Evolutionary conservation across 1,284 basidiomycete species (phyloP).

Genomic region (Exobasidium rhododendri): DNA sequence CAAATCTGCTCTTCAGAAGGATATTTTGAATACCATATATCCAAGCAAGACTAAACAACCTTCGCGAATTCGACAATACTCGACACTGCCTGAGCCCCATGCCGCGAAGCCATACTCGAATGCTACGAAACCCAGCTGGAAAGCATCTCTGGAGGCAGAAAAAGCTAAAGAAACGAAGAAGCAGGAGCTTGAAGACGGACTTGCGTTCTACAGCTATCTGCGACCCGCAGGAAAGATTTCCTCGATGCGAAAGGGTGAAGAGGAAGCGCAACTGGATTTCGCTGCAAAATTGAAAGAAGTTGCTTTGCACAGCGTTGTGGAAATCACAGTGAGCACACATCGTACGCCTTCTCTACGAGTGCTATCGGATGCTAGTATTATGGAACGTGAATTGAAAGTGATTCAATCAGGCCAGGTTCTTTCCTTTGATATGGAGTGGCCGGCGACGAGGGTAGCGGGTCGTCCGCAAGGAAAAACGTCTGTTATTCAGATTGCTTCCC

Average conservation of each 20-base stretch:
- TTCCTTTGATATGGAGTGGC: slow-evolving; percentile 14
- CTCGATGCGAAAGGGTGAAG: background rate
- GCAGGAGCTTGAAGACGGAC: too few relatives aligned
- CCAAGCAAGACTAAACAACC: too few relatives aligned
- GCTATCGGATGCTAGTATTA: background rate
- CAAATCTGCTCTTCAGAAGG: background rate
- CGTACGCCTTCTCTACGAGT: background rate
- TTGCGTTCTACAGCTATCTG: background rate
- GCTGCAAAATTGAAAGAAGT: background rate
- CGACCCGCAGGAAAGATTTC: slow-evolving; percentile 2
- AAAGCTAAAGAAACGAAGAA: too few relatives aligned
- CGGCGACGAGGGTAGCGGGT: background rate
- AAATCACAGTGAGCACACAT: background rate
- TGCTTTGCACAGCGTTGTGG: too few relatives aligned
- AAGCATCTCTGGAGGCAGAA: too few relatives aligned
- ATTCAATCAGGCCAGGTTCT: background rate
- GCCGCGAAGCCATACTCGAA: too few relatives aligned
- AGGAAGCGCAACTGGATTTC: background rate
- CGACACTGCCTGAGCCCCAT: too few relatives aligned
- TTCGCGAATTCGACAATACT: too few relatives aligned
- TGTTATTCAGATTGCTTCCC: slow-evolving; percentile 7
- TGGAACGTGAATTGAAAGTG: background rate
- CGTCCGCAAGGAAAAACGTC: background rate
- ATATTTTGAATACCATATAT: background rate
- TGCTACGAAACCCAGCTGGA: too few relatives aligned